Base-by-base conservation (phyloP, 2,329 filamentous ascomycete species). In the Talaromyces albobiverticillius region DNA sequence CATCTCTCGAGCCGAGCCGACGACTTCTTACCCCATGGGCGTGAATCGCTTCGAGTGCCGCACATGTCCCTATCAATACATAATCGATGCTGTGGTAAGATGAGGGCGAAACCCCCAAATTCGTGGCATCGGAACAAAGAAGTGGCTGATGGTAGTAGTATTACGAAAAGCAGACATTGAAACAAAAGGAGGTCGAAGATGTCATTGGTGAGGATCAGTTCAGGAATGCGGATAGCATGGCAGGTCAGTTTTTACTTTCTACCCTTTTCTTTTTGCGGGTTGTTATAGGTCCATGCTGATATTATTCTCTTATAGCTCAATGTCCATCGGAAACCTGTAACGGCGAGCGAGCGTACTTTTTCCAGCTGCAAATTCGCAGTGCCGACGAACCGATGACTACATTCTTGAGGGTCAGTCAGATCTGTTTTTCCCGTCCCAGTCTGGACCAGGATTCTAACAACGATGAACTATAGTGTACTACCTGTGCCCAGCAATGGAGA, bases 311-410 rank as follows among this genome's bases (percentile, higher is more conserved):
- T 47, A 29, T 64, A 83, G 88, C 88, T 46, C 89, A 94, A 80
- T 99, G 94, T 72, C 85, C 89, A 23, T 85, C 85, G 59, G 85
- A 91, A 38, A 81, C 81, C 54, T 99, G 94, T 78, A 81, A 89
- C 66, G 90, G 90, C 59, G 81, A 84, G 57, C 85, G 90, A 76
- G 94, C 94, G 3, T 95, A 92, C 60, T 97, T 93, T 78, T 95
- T 92, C 78, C 90, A 96, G 79, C 85, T 97, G 63, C 94, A 99
- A 81, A 97, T 97, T 75, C 86, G 94, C 63, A 95, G 90, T 79
- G 94, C 94, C 50, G 94, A 99, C 76, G 94, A 99, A 80, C 94
- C 94, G 57, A 96, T 96, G 89, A 99, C 94, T 61, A 93, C 86
- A 57, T 97, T 97, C 74, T 95, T 87, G 76, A 94, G 91, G 83